phyloP scores from a whole-genome alignment of 1,284 basidiomycete genomes.

The Austroboletus niveus region DNA sequence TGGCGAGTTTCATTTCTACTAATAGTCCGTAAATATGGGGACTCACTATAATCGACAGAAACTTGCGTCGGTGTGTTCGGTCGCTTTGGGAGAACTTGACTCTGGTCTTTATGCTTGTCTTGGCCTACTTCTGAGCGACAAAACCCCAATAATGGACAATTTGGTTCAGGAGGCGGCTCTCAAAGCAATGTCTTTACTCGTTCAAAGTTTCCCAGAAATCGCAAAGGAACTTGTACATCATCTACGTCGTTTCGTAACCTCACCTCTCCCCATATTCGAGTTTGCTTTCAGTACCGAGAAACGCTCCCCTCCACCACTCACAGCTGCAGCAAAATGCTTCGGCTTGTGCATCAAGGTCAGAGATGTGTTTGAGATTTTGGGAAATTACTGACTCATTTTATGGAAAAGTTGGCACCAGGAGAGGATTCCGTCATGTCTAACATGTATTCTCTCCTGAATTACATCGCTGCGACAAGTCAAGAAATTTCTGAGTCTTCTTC shows the following conservation, averaged over 20 bases:
- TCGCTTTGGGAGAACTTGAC: conserved; percentile 72
- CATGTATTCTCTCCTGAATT: conserved; percentile 94
- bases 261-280: conserved; percentile 86
- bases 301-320: conserved; percentile 71
- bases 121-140: conserved; percentile 76
- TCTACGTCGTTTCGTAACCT: conserved; percentile 85
- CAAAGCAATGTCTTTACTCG: conserved; percentile 76
- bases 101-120: conserved; percentile 69
- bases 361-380: background rate
- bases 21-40: background rate
- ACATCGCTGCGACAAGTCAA: conserved; percentile 79
- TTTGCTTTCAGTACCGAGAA: conserved; percentile 77
- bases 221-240: conserved; percentile 77
- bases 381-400: conserved; percentile 2
- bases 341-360: conserved; percentile 84
- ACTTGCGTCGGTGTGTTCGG: conserved; percentile 82
- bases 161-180: conserved; percentile 85
- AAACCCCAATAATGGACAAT: conserved; percentile 78
- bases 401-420: conserved; percentile 70
- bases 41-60: conserved; percentile 52
- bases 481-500: conserved; percentile 59
- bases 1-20: conserved; percentile 43
- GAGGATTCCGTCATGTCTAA: conserved; percentile 93
- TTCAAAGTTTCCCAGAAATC: conserved; percentile 83
- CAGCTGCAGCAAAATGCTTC: conserved; percentile 86